Percentiles rank a stretch among this genome's conserved stretches.
Conservation (phyloP, 1,139 yeast species). For the Martiniozyma asiatica region DNA sequence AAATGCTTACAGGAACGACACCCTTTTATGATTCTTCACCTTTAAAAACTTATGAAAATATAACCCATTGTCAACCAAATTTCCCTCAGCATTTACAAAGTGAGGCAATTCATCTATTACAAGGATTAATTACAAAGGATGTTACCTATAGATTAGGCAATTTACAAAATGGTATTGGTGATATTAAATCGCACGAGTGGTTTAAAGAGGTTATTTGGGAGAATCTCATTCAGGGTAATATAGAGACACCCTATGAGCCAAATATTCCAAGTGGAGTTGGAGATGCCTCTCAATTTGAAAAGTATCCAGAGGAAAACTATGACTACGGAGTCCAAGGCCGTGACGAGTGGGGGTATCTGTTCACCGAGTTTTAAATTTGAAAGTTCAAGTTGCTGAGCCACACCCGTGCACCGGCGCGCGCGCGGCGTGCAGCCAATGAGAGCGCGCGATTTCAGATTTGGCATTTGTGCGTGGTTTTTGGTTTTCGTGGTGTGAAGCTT, state of each 20-base stretch:
- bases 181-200: conserved; percentile 47
- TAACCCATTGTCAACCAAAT: conserved; percentile 38
- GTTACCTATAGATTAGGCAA: conserved; percentile 46
- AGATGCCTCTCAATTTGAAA: conserved; percentile 50
- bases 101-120: conserved; percentile 39
- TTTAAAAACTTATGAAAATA: conserved; percentile 51
- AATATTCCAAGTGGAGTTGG: conserved; percentile 53
- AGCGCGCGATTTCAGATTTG: no score
- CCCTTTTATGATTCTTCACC: conserved; percentile 53
- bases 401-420: no score
- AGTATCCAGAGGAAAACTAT: conserved; percentile 41
- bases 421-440: no score
- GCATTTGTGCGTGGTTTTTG: no score
- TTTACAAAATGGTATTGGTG: conserved; percentile 45
- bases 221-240: conserved; percentile 41
- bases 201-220: conserved; percentile 53
- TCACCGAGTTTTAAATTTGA: conserved; percentile 40
- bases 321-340: conserved; percentile 38
- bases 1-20: conserved; percentile 52
- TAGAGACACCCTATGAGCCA: conserved; percentile 55
- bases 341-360: conserved; percentile 39
- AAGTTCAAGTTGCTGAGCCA: no score
- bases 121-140: conserved; percentile 41
- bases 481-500: no score
- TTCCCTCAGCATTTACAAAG: conserved; percentile 40